Evolutionary conservation across 2,329 filamentous ascomycete species (phyloP), one percentile per base, ranked within the genome.

Genomic region (Neonectria magnoliae): DNA sequence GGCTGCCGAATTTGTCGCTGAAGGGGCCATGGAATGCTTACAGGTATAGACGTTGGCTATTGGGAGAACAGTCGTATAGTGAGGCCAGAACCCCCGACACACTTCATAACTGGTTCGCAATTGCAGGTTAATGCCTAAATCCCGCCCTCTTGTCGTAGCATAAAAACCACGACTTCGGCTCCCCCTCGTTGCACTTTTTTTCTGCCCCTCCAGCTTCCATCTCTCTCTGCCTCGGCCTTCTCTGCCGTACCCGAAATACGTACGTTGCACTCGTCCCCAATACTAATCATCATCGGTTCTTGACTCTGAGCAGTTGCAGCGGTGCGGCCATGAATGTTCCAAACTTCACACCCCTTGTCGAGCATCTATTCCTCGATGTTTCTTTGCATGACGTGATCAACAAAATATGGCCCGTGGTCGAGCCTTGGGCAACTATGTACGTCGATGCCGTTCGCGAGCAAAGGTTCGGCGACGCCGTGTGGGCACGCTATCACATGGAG

Each of bases 401-500:
- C 9, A 47, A 16, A 47, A 47, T 20, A 27, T 47, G 44, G 44
- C 44, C 44, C 3, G 20, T 47, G 20, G 44, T 47, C 6, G 44
- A 47, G 44, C 44, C 44, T 22, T 47, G 44, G 44, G 44, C 44
- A 47, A 47, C 44, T 27, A 47, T 47, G 44, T 47, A 47, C 44
- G 44, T 47, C 20, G 11, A 47, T 27, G 5, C 44, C 5, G 44
- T 47, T 47, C 44, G 4, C 44, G 44, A 47, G 22, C 20, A 47
- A 14, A 47, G 44, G 20, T 47, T 16, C 14, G 44, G 44, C 25
- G 44, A 47, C 44, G 44, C 44, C 20, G 13, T 29, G 6, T 29
- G 27, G 27, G 27, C 27, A 29, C 27, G 27, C 27, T 29, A 29
- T 10, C 27, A 29, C 25, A n/a, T 47, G 11, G 44, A 47, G 22